Evolutionary conservation across 1,139 yeast species (phyloP).

Genomic region (Debaryomyces psychrophilus): DNA sequence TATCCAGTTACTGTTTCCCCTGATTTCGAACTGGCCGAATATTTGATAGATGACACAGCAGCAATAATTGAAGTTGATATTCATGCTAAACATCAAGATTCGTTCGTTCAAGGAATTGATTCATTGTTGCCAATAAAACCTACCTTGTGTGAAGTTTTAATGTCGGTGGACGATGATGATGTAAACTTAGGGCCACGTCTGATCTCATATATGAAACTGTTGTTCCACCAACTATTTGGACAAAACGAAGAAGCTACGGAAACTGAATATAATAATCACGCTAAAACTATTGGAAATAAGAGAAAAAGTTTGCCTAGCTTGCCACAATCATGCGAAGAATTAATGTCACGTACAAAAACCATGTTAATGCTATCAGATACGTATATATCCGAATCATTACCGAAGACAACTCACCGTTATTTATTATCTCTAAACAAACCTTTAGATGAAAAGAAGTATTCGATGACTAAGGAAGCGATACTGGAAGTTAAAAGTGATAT

Average conservation of each 20-base stretch:
- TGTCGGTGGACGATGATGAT: slow-evolving; percentile 16
- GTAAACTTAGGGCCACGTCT: slow-evolving; percentile 11
- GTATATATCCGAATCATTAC: slow-evolving; percentile 28
- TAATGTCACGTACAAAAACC: slow-evolving; percentile 32
- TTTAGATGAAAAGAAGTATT: slow-evolving; percentile 21
- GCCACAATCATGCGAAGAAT: slow-evolving; percentile 33
- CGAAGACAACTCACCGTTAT: slow-evolving; percentile 32
- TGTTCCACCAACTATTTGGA: slow-evolving; percentile 38
- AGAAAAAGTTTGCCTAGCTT: slow-evolving; percentile 13
- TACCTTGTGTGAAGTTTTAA: slow-evolving; percentile 44
- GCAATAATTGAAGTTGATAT: slow-evolving; percentile 65
- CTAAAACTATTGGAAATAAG: slow-evolving; percentile 15
- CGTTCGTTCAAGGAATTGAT: slow-evolving; percentile 76
- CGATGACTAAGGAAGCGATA: slow-evolving; percentile 37
- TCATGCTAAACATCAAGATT: slow-evolving; percentile 67
- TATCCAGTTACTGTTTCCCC: slow-evolving; percentile 36
- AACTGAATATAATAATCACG: background rate
- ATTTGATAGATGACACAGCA: slow-evolving; percentile 51
- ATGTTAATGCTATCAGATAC: slow-evolving; percentile 41
- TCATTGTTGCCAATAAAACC: slow-evolving; percentile 48
- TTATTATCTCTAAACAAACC: slow-evolving; percentile 34
- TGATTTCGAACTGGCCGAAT: slow-evolving; percentile 32
- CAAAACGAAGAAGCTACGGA: slow-evolving; percentile 11
- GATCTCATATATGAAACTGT: slow-evolving; percentile 29
- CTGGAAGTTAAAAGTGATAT: slow-evolving; percentile 37